phyloP scores from a whole-genome alignment of 139 green algal species.

The Tetradesmus lagerheimii region DNA sequence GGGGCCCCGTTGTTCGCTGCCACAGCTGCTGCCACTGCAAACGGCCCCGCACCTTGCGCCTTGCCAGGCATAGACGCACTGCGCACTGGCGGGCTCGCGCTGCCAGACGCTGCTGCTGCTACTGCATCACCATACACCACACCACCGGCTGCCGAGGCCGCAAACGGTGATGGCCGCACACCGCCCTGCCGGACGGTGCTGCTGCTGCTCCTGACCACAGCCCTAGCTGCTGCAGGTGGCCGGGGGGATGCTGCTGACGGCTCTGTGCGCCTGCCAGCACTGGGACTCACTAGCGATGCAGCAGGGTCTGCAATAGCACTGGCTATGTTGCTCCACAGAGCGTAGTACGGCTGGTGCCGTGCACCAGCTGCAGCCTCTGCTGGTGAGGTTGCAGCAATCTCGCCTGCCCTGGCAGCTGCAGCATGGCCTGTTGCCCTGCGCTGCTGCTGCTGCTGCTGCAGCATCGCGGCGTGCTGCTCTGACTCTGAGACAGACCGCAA shows the following conservation, averaged over 20 bases:
- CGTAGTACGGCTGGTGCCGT: slow-evolving; percentile 37
- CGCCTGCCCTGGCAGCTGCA: not conserved
- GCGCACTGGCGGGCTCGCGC: not conserved
- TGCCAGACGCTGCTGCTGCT: slow-evolving; percentile 8
- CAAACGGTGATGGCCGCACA: slow-evolving; percentile 38
- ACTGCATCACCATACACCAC: not conserved
- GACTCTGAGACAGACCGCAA: slow-evolving; percentile 26
- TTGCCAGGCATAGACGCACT: slow-evolving; percentile 19
- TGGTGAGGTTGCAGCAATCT: not conserved
- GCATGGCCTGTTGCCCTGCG: not conserved
- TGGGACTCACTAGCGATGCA: not conserved
- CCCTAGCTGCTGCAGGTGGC: not conserved
- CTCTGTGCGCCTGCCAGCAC: slow-evolving; percentile 1
- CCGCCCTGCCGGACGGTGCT: not conserved
- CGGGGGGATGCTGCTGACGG: not conserved
- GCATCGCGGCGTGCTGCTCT: not conserved
- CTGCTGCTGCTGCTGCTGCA: too few species aligned
- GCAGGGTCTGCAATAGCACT: slow-evolving; percentile 3
- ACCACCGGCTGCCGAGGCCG: not conserved
- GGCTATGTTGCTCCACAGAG: slow-evolving; percentile 35
- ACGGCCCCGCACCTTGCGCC: not conserved
- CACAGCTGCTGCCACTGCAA: slow-evolving; percentile 6
- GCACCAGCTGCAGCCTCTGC: slow-evolving; percentile 2
- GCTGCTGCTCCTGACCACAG: slow-evolving; percentile 2
- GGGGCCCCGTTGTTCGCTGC: not conserved